phyloP scores from a whole-genome alignment of 441 rosid species.

The Biscutella laevigata region DNA sequence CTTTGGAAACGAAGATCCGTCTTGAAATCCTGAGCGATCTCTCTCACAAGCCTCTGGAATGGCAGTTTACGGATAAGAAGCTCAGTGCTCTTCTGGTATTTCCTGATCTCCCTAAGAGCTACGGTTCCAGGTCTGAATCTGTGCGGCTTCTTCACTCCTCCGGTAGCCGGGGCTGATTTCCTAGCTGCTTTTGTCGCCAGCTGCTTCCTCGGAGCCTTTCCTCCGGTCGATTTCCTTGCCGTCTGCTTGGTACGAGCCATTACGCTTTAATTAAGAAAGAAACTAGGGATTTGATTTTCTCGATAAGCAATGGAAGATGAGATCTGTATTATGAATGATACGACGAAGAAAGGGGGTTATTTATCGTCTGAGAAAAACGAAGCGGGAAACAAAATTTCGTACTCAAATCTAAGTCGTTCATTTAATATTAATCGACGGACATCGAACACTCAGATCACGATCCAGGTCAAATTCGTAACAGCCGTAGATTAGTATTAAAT shows the following conservation, averaged over 20 bases:
- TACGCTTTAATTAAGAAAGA: no score
- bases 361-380: background rate
- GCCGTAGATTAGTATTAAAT: no score
- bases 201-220: conserved; percentile 57
- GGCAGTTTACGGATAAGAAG: conserved; percentile 50
- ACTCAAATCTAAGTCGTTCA: no score
- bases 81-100: conserved; percentile 65
- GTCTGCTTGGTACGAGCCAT: conserved; percentile 66
- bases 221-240: conserved; percentile 51
- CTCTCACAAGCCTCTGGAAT: conserved; percentile 50
- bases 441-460: no score
- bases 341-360: background rate
- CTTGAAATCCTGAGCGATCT: conserved; percentile 58
- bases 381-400: no score
- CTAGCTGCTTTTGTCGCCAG: conserved; percentile 54
- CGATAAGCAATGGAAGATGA: no score
- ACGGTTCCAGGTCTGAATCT: conserved; percentile 57
- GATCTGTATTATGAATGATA: no score
- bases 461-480: no score
- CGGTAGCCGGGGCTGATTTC: conserved; percentile 57
- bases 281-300: no score
- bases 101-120: conserved; percentile 47
- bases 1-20: conserved; percentile 56
- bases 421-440: no score
- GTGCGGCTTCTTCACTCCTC: conserved; percentile 64